A percentile compares a stretch with the other conserved stretches of the same genome.
phyloP scores from a whole-genome alignment of 2,329 filamentous ascomycete species.

The Microcyclospora tardicrescens region DNA sequence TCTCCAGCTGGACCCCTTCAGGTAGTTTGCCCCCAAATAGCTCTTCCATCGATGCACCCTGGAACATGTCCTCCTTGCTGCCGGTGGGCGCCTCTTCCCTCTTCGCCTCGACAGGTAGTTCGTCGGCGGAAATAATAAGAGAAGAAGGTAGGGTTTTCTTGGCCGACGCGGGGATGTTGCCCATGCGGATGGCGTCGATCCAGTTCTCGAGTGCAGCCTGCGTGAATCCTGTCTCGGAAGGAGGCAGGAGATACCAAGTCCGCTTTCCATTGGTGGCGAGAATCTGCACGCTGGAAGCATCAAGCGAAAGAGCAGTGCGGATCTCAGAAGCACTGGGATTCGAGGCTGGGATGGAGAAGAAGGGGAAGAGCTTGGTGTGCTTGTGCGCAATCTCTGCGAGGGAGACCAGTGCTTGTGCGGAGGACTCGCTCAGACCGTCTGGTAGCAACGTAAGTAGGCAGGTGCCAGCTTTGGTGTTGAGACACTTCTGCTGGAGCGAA shows the following conservation, averaged over 20 bases:
- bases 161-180: slow-evolving; percentile 49
- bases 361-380: slow-evolving; percentile 66
- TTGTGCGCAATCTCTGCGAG: slow-evolving; percentile 67
- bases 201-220: slow-evolving; percentile 58
- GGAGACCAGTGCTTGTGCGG: slow-evolving; percentile 19
- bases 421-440: slow-evolving; percentile 22
- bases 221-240: slow-evolving; percentile 42
- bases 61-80: slow-evolving; percentile 6
- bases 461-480: slow-evolving; percentile 62
- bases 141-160: slow-evolving; percentile 56
- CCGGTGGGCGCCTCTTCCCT: slow-evolving; percentile 9
- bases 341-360: slow-evolving; percentile 58
- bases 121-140: slow-evolving; percentile 21
- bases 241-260: slow-evolving; percentile 71
- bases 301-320: slow-evolving; percentile 50
- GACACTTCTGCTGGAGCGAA: slow-evolving; percentile 56
- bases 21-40: slow-evolving; percentile 14
- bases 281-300: slow-evolving; percentile 48
- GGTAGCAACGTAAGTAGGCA: slow-evolving; percentile 70
- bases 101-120: slow-evolving; percentile 15
- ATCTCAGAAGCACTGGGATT: slow-evolving; percentile 47
- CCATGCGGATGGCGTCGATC: slow-evolving; percentile 84
- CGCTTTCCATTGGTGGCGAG: slow-evolving; percentile 76
- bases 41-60: slow-evolving; percentile 5
- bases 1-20: slow-evolving; percentile 20